phyloP scores from a whole-genome alignment of 148 eudicot genomes.

The Silene conica region DNA sequence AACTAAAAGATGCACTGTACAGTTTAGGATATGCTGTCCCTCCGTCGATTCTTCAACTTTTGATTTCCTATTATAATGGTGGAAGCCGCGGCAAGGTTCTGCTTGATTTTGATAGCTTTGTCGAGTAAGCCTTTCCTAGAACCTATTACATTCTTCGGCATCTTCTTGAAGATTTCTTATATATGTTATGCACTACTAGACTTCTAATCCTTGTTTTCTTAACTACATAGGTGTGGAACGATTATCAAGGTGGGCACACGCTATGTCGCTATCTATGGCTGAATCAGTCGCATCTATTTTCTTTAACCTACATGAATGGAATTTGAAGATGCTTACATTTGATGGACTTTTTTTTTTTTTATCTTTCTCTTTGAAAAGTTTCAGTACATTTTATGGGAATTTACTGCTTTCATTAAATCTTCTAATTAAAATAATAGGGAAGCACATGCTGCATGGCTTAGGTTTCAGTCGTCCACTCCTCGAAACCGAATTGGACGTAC shows the following conservation, averaged over 20 bases:
- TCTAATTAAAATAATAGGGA: too few relatives aligned
- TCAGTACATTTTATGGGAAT: too few relatives aligned
- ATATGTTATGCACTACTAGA: not conserved
- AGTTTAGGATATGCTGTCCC: conserved; percentile 70
- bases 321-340: not conserved
- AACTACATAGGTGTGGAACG: conserved; percentile 63
- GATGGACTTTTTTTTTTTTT: too few relatives aligned
- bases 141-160: not conserved
- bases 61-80: conserved; percentile 52
- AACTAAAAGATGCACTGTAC: conserved; percentile 61
- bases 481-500: not conserved
- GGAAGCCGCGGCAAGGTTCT: conserved; percentile 44
- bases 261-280: conserved; percentile 6
- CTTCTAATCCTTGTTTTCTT: conserved; percentile 19
- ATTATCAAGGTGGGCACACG: conserved; percentile 53
- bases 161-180: not conserved
- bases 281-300: not conserved
- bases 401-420: too few relatives aligned
- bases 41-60: conserved; percentile 62
- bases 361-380: not conserved
- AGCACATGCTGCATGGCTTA: not conserved
- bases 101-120: conserved; percentile 62
- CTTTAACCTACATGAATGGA: not conserved
- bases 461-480: not conserved
- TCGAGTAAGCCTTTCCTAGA: conserved; percentile 53